Evolutionary conservation across 495 filamentous ascomycete species (phyloP).

Genomic region (Amorphotheca resinae): DNA sequence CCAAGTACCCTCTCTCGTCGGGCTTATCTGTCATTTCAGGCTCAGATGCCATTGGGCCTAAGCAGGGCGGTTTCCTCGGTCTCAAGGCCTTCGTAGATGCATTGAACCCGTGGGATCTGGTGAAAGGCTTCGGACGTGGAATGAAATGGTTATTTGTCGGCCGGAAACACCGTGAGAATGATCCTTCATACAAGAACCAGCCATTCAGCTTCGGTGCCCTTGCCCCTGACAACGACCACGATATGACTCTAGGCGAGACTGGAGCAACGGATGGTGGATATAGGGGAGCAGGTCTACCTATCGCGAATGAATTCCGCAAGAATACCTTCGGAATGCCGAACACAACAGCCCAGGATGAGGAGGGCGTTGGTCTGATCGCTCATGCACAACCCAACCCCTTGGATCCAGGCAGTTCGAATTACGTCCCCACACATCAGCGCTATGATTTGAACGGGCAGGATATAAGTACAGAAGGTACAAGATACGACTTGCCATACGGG

Average conservation of each 20-base stretch:
- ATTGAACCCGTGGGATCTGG: constrained; percentile 73
- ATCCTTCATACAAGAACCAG: constrained; percentile 28
- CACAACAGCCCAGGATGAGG: constrained; percentile 20
- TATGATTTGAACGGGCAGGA: constrained; percentile 17
- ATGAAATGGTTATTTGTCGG: constrained; percentile 75
- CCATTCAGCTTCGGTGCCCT: background rate
- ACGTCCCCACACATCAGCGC: constrained; percentile 13
- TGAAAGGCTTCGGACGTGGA: constrained; percentile 65
- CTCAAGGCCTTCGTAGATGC: constrained; percentile 53
- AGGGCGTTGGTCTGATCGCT: constrained; percentile 33
- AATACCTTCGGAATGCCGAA: constrained; percentile 24
- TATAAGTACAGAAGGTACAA: constrained; percentile 8
- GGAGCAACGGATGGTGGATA: constrained; percentile 4
- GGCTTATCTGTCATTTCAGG: constrained; percentile 18
- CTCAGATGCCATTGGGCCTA: constrained; percentile 40
- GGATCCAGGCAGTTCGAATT: constrained; percentile 18
- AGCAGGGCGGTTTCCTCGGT: constrained; percentile 41
- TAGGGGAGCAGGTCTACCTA: constrained; percentile 26
- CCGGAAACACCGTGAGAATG: constrained; percentile 35
- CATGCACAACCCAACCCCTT: constrained; percentile 34
- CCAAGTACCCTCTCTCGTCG: constrained; percentile 24
- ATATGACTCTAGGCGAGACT: constrained; percentile 21
- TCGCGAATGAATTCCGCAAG: constrained; percentile 31
- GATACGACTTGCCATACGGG: constrained; percentile 2
- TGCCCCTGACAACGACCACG: constrained; percentile 20